Conservation (phyloP, 1,284 basidiomycete species). For the Rhodotorula sp. region DNA sequence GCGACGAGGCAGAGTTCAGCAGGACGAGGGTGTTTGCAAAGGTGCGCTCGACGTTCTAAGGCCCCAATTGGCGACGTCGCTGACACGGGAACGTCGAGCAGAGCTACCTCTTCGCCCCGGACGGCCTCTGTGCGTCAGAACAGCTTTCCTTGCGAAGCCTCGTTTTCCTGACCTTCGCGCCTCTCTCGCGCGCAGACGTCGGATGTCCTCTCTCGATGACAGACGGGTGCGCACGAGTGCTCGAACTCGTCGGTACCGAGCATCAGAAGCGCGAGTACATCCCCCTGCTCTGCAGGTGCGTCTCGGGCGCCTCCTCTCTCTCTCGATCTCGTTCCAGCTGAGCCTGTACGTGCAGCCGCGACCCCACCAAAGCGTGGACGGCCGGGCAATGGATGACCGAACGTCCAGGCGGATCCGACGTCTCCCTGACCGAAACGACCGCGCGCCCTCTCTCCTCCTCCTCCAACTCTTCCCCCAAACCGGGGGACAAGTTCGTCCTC, state of each 20-base stretch:
- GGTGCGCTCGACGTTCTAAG: constrained; percentile 46
- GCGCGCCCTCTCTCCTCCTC: constrained; percentile 51
- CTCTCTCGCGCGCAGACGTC: constrained; percentile 50
- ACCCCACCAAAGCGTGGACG: constrained; percentile 64
- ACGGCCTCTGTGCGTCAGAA: constrained; percentile 54
- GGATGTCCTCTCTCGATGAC: constrained; percentile 74
- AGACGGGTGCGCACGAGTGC: constrained; percentile 68
- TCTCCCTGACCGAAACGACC: constrained; percentile 69
- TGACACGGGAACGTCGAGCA: not conserved
- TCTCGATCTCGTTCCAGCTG: too few relatives aligned
- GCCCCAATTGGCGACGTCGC: not conserved
- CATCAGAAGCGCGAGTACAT: constrained; percentile 61
- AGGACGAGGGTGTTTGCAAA: constrained; percentile 66
- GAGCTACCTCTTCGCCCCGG: constrained; percentile 57
- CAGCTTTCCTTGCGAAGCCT: not conserved
- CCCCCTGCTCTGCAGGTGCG: constrained; percentile 54
- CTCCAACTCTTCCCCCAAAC: constrained; percentile 39
- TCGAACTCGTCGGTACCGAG: constrained; percentile 64
- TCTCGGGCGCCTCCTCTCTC: too few relatives aligned
- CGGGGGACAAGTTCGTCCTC: constrained; percentile 60
- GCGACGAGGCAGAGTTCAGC: constrained; percentile 59
- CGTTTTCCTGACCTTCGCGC: not conserved
- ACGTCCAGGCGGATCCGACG: constrained; percentile 69
- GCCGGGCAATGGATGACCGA: constrained; percentile 85
- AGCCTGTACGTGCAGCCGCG: constrained; percentile 63